phyloP scores from a whole-genome alignment of 208 protist genomes.

The Acanthamoeba healyi region DNA sequence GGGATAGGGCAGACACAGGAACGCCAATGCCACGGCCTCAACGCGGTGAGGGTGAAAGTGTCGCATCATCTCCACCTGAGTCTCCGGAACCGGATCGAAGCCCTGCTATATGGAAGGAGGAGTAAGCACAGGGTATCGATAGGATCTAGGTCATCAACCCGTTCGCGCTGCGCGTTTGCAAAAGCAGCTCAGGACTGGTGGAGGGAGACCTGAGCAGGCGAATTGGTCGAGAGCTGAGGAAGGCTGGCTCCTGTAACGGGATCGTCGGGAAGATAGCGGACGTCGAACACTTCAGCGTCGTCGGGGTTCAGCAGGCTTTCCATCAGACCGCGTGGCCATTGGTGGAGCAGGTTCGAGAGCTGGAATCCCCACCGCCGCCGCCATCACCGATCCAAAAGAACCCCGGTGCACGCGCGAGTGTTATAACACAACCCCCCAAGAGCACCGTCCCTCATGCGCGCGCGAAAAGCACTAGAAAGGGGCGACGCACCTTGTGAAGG shows the following conservation, averaged over 20 bases:
- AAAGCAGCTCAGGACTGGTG: neutral
- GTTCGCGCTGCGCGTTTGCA: too few species aligned
- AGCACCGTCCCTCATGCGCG: neutral
- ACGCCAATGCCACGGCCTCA: conserved; percentile 55
- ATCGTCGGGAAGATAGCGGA: conserved; percentile 22
- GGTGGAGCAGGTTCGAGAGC: conserved; percentile 53
- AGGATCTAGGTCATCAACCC: too few species aligned
- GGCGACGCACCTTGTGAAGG: conserved; percentile 51
- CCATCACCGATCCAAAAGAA: neutral
- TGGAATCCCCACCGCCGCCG: too few species aligned
- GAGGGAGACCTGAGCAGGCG: neutral
- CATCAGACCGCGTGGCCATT: conserved; percentile 6
- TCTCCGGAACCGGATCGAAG: neutral
- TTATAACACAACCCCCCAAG: neutral
- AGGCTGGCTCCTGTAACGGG: neutral
- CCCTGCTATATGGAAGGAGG: neutral
- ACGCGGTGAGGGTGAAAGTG: conserved; percentile 33
- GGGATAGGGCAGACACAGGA: conserved; percentile 15
- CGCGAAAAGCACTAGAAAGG: too few species aligned
- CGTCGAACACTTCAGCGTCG: conserved; percentile 19
- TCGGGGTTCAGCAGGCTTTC: conserved; percentile 24
- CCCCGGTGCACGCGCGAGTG: neutral
- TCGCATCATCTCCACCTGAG: neutral
- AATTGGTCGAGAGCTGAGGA: neutral
- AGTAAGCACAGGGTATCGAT: too few species aligned